These are phyloP conservation scores for Scortechinia acanthostroma DNA, from an alignment of 2,329 filamentous ascomycete species.

Conservation along the genomic window DNA sequence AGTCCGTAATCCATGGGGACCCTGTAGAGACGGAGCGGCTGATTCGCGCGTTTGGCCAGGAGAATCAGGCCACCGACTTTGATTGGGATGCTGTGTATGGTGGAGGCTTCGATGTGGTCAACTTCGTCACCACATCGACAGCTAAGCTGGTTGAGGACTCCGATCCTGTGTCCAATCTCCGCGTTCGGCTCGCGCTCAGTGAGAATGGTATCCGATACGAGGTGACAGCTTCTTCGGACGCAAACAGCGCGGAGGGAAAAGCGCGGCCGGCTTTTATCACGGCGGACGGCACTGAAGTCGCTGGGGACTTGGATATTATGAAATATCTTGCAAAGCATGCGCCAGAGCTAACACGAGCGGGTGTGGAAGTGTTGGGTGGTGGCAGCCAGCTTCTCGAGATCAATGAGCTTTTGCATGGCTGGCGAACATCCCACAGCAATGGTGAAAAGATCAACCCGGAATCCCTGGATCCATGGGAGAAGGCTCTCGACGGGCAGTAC, in stretches of 20 bases:
- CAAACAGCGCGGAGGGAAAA: neutral
- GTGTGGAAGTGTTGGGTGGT: neutral
- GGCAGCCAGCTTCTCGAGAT: neutral
- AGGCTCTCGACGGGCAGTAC: neutral
- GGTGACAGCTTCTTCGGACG: neutral
- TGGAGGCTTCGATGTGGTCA: slow-evolving; percentile 49
- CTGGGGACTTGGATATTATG: neutral
- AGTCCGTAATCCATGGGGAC: slow-evolving; percentile 39
- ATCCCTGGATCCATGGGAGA: neutral
- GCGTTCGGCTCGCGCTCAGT: neutral
- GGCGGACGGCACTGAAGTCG: neutral
- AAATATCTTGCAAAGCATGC: neutral
- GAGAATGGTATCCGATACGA: neutral
- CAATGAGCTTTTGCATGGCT: neutral
- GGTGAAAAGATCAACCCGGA: too few relatives aligned
- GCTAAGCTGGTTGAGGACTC: neutral
- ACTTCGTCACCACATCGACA: slow-evolving; percentile 10
- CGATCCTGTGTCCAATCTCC: neutral
- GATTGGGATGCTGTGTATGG: slow-evolving; percentile 55
- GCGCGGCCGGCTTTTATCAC: neutral
- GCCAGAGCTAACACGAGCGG: neutral
- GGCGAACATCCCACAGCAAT: neutral
- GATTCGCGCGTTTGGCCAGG: slow-evolving; percentile 50
- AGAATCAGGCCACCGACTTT: slow-evolving; percentile 47
- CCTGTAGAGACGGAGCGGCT: slow-evolving; percentile 37